Evolutionary conservation across 495 filamentous ascomycete genomes (phyloP).

Genomic region (Podospora pseudopauciseta): DNA sequence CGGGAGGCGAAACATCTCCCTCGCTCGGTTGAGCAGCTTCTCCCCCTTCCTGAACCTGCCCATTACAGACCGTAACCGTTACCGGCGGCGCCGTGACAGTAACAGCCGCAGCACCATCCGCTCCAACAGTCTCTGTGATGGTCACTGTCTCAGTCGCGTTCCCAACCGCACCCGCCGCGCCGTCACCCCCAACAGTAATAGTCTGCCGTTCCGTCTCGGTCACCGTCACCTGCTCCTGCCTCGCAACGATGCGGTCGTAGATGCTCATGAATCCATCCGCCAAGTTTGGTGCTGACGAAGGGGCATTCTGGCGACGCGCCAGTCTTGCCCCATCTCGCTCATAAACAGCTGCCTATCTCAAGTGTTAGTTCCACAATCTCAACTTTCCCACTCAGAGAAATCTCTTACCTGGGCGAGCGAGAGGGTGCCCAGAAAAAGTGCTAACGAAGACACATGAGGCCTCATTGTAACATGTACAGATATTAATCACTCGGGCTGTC

Average conservation of each 20-base stretch:
- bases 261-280: constrained; percentile 19
- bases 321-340: constrained; percentile 25
- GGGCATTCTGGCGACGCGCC: constrained; percentile 13
- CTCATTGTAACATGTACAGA: constrained; percentile 37
- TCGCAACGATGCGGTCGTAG: constrained; percentile 19
- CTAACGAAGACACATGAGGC: constrained; percentile 28
- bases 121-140: constrained; percentile 19
- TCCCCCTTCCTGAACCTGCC: constrained; percentile 20
- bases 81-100: constrained; percentile 34
- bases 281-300: constrained; percentile 7
- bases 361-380: neutral
- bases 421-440: constrained; percentile 35
- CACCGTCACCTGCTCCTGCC: constrained; percentile 28
- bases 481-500: neutral
- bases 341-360: constrained; percentile 36
- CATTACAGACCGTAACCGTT: constrained; percentile 36
- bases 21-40: neutral
- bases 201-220: constrained; percentile 39
- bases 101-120: constrained; percentile 1
- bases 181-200: constrained; percentile 31
- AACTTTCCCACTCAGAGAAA: neutral
- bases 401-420: constrained; percentile 42
- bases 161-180: constrained; percentile 20
- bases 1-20: constrained; percentile 4
- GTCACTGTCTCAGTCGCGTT: constrained; percentile 32